Conservation (phyloP, 2,329 filamentous ascomycete species). For the Claviceps monticola region DNA sequence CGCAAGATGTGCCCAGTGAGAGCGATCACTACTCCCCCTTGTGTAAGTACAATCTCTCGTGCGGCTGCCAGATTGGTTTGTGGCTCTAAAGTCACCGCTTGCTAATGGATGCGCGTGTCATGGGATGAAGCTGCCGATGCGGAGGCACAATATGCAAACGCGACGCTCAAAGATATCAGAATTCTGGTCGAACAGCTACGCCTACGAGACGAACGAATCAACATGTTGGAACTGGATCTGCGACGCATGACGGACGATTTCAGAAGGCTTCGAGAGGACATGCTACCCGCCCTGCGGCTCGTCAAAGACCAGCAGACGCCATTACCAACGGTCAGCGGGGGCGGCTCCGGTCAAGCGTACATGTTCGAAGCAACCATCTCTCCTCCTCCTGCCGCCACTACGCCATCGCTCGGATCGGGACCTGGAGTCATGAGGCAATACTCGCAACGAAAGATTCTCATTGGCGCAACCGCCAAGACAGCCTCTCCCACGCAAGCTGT, state of each 20-base stretch:
- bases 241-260: conserved; percentile 80
- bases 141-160: conserved; percentile 70
- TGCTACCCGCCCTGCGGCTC: conserved; percentile 78
- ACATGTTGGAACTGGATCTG: conserved; percentile 68
- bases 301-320: conserved; percentile 87
- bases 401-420: conserved; percentile 37
- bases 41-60: conserved; percentile 39
- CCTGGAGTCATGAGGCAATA: conserved; percentile 53
- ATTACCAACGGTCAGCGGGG: conserved; percentile 41
- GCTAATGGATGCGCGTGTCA: conserved; percentile 9
- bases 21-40: conserved; percentile 87
- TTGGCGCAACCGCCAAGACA: conserved; percentile 60
- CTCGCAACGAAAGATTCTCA: conserved; percentile 61
- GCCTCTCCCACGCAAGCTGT: conserved; percentile 60
- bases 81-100: background rate
- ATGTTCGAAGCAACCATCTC: conserved; percentile 37
- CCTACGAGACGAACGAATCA: conserved; percentile 81
- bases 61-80: no score
- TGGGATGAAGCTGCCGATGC: conserved; percentile 63
- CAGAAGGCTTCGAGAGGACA: conserved; percentile 74
- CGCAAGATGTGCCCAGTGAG: conserved; percentile 82
- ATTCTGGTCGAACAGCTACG: conserved; percentile 81
- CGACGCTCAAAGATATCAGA: conserved; percentile 86
- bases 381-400: conserved; percentile 44
- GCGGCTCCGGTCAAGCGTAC: conserved; percentile 24